Evolutionary conservation across 345 rosid species (phyloP), one percentile per base, ranked within the genome.

Genomic region (Reutealis trisperma): DNA sequence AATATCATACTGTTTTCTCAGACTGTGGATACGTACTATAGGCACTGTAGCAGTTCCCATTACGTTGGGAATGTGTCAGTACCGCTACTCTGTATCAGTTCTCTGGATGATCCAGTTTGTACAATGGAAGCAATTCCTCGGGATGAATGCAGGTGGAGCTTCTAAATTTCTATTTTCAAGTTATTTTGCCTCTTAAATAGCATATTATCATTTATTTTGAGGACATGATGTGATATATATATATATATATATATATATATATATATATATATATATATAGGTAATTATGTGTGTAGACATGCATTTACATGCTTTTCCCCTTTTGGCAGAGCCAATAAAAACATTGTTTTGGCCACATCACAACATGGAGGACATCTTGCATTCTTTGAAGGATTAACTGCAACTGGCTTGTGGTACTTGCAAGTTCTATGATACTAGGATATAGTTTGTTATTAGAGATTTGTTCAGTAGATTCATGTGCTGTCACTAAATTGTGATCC

Each of bases 41-140:
- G 98, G 78, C 87, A 74, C 68, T 89, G 93, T 81, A 93, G 97
- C 91, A 91, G 98, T 79, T 73, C 94, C 13, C 61, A 78, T 51
- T 91, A 91, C 77, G 80, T 93, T 41, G 86, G 82, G 70, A 87
- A 80, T 51, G 97, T 93, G 55, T 85, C 94, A 3, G 90, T 91
- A 58, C 98, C 98, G 24, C 69, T 91, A 65, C 97, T 93, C 75
- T 94, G 98, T 77, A 85, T 93, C 78, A 93, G 96, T 86, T 90
- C 97, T 77, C 84, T 94, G 65, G 97, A 94, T 83, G 98, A 94
- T 86, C 98, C 98, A 18, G 81, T 94, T 70, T 94, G 98, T 79
- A 93, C 98, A 19, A 82, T 72, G 75, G 98, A 94, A 91, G 94
- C 98, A 77, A 94, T 93, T 83, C 98, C 97, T 52, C 91, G 93